Evolutionary conservation across 2,329 filamentous ascomycete genomes (phyloP), one percentile per base, ranked within the genome.

Genomic region (Pseudogymnoascus sp.): DNA sequence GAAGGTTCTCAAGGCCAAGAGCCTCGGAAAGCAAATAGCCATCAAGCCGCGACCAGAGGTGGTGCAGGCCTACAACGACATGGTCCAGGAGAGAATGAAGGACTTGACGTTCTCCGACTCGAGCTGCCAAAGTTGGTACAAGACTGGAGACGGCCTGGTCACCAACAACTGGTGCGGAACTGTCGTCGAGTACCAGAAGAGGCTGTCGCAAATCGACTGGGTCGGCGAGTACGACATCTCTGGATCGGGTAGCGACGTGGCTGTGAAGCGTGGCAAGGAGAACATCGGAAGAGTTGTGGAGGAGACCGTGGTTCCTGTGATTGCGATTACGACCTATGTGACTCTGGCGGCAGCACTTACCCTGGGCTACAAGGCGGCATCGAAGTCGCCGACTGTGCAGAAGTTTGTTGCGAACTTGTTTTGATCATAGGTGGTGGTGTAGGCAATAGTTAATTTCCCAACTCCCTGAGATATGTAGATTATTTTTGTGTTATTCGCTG

Each of bases 141-240:
- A 84, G 73, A 80, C 77, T 21, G 75, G 76, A 0, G 76, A 79
- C 0, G 82, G 82, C 0, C 65, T 76, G 40, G 83, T 85, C 65
- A 84, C 81, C 4, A 84, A 85, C 64, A 85, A 85, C 67, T 85
- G 82, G 76, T 74, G 31, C 21, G 76, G 80, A 0, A 83, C 78
- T 0, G 83, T 82, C 5, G 68, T 85, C 0, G 77, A 81, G 52
- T 86, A 86, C 68, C 83, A 86, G 71, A 74, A 80, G 59, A 65
- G 74, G 64, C 65, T 80, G 60, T 68, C 71, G 7, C 71, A 70
- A 14, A 76, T 83, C 65, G 35, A 77, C 21, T 80, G 77, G 73
- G 58, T 31, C 4, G 73, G 73, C 0, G 80, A 82, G 59, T 82
- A 76, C 63, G 74, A 77, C 4, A 68, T 74, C n/a, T 65, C 67